phyloP scores from a whole-genome alignment of 2,329 filamentous ascomycete genomes.

The Claviceps pusilla region DNA sequence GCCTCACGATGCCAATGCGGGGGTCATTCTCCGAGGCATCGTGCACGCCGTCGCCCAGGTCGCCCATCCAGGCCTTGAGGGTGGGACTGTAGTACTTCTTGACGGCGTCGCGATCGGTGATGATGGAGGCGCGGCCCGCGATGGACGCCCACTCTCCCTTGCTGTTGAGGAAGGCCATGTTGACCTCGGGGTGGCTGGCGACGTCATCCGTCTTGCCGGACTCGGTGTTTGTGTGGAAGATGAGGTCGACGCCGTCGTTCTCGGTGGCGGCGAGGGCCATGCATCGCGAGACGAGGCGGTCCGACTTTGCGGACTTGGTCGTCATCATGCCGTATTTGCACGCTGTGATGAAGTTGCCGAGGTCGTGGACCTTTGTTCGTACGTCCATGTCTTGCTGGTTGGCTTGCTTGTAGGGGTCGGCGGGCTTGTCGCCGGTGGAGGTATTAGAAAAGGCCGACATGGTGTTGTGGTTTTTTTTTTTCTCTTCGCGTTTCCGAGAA shows the following conservation, averaged over 20 bases:
- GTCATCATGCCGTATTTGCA: slow-evolving; percentile 86
- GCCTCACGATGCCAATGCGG: slow-evolving; percentile 64
- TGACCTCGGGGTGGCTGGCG: slow-evolving; percentile 54
- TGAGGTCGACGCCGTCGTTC: slow-evolving; percentile 59
- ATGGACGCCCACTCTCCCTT: slow-evolving; percentile 78
- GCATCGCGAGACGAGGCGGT: slow-evolving; percentile 60
- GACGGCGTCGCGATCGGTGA: slow-evolving; percentile 53
- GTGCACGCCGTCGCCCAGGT: slow-evolving; percentile 68
- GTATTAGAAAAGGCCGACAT: slow-evolving; percentile 38
- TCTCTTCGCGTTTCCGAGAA: background rate
- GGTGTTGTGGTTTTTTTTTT: background rate
- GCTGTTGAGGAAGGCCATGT: slow-evolving; percentile 64
- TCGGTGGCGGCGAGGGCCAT: slow-evolving; percentile 81
- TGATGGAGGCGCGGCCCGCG: slow-evolving; percentile 54
- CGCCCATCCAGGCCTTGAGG: slow-evolving; percentile 75
- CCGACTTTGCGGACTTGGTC: slow-evolving; percentile 50
- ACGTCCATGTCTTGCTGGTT: slow-evolving; percentile 47
- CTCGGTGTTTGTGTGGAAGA: slow-evolving; percentile 87
- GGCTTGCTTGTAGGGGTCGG: slow-evolving; percentile 70
- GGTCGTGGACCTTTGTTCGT: slow-evolving; percentile 61
- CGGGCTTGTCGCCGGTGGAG: slow-evolving; percentile 44
- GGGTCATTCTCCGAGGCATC: slow-evolving; percentile 72
- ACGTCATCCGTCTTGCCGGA: slow-evolving; percentile 79
- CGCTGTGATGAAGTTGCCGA: slow-evolving; percentile 53
- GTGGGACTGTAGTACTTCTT: slow-evolving; percentile 59